Evolutionary conservation across 768 basidiomycete species (phyloP).

Genomic region (Kwoniella newhampshirensis): DNA sequence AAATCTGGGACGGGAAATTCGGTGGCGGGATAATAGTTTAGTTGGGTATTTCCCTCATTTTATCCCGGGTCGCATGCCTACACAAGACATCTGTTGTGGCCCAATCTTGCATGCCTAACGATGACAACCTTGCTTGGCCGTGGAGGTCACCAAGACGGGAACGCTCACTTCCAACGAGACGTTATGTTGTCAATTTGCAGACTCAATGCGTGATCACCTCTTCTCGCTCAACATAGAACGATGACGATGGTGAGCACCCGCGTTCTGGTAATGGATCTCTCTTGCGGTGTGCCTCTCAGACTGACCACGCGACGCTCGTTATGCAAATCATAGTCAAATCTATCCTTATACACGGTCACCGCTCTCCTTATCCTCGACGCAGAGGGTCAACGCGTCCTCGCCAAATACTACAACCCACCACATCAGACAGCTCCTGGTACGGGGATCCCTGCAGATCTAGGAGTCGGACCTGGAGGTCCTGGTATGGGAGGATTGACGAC

Average conservation of each 20-base stretch:
- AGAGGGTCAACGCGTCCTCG: conserved; percentile 91
- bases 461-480: conserved; percentile 44
- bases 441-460: conserved; percentile 45
- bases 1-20: background rate
- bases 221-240: too few relatives aligned
- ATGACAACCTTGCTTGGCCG: too few relatives aligned
- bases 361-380: conserved; percentile 89
- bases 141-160: too few relatives aligned
- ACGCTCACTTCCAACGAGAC: too few relatives aligned
- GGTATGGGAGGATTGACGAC: conserved; percentile 53
- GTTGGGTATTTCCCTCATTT: conserved; percentile 1
- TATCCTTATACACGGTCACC: conserved; percentile 81
- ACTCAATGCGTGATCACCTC: too few relatives aligned
- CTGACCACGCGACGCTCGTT: too few relatives aligned
- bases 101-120: background rate
- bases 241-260: too few relatives aligned
- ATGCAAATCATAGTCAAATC: conserved; percentile 58
- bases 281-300: too few relatives aligned
- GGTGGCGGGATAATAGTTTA: background rate
- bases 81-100: too few relatives aligned
- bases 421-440: conserved; percentile 53
- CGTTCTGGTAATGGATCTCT: too few relatives aligned
- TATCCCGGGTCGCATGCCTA: too few relatives aligned
- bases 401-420: conserved; percentile 89
- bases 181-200: too few relatives aligned